Conservation (phyloP, 768 basidiomycete species). For the Leccinellum luteum region DNA sequence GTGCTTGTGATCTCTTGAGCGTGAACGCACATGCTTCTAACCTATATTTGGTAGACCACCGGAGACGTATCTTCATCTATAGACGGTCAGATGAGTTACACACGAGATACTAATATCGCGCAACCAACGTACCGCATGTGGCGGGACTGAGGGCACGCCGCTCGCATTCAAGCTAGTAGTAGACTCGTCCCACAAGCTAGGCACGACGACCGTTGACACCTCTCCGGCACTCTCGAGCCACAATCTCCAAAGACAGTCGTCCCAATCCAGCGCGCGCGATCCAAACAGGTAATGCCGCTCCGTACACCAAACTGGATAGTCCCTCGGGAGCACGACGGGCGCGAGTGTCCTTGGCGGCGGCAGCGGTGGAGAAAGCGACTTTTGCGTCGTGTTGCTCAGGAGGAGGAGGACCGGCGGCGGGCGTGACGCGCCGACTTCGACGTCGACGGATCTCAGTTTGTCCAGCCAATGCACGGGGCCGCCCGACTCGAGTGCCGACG, state of each 20-base stretch:
- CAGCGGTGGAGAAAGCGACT: constrained; percentile 35
- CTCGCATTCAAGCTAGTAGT: constrained; percentile 10
- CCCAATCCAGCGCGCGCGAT: constrained; percentile 54
- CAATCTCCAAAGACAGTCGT: constrained; percentile 65
- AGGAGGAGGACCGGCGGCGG: constrained; percentile 9
- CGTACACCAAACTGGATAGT: constrained; percentile 59
- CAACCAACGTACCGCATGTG: constrained; percentile 16
- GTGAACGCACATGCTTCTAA: constrained; percentile 53
- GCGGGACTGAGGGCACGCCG: constrained; percentile 9
- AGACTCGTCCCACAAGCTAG: constrained; percentile 8
- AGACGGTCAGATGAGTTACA: not conserved
- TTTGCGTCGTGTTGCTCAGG: constrained; percentile 28
- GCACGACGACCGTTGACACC: constrained; percentile 19
- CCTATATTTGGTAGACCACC: constrained; percentile 47
- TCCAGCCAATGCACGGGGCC: constrained; percentile 20
- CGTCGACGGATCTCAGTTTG: not conserved
- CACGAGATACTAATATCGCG: not conserved
- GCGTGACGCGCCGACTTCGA: too few species aligned
- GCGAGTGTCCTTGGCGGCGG: constrained; percentile 39
- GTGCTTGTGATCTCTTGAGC: constrained; percentile 37
- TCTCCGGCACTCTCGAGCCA: constrained; percentile 54
- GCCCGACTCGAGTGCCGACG: not conserved
- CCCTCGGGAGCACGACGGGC: constrained; percentile 42
- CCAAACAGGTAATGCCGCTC: constrained; percentile 49
- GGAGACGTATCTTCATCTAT: constrained; percentile 42